A percentile compares a stretch with the other conserved stretches of the same genome.
These are phyloP conservation scores for Yamadazyma ubonensis DNA, from an alignment of 805 yeast species.

Conservation along the genomic window DNA sequence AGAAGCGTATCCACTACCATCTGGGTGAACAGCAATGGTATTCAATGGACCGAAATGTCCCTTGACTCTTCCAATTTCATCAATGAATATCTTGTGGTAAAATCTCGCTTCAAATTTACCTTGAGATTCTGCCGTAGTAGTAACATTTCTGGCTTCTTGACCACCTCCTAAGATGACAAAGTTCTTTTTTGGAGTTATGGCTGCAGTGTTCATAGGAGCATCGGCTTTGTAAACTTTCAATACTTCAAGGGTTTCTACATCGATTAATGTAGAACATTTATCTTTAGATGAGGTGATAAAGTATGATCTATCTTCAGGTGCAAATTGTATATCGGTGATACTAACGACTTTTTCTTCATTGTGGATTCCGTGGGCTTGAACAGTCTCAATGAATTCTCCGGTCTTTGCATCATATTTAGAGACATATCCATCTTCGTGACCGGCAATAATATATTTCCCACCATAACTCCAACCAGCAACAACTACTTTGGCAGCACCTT, in stretches of 20 bases:
- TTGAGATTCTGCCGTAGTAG: constrained; percentile 90
- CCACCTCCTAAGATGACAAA: constrained; percentile 97
- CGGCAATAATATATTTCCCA: constrained; percentile 73
- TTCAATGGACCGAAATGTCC: constrained; percentile 99
- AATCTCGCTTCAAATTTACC: constrained; percentile 97
- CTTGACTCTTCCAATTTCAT: constrained; percentile 93
- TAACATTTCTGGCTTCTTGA: constrained; percentile 97
- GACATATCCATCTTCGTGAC: constrained; percentile 83
- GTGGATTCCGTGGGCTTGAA: constrained; percentile 69
- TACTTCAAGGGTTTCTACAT: constrained; percentile 69
- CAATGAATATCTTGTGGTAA: constrained; percentile 91
- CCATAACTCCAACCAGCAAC: constrained; percentile 87
- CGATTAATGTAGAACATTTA: constrained; percentile 74
- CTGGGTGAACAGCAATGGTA: constrained; percentile 90
- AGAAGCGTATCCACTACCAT: constrained; percentile 88
- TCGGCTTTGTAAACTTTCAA: constrained; percentile 80
- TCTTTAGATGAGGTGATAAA: constrained; percentile 93
- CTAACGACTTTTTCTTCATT: constrained; percentile 41
- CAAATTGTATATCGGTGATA: constrained; percentile 87
- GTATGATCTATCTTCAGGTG: constrained; percentile 76
- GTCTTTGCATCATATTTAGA: constrained; percentile 76
- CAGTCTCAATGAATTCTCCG: constrained; percentile 63
- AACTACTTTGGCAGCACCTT: constrained; percentile 59
- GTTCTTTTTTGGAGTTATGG: constrained; percentile 90
- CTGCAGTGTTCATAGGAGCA: constrained; percentile 93